Evolutionary conservation across 2,329 filamentous ascomycete genomes (phyloP).

Genomic region (Sporothrix humicola): DNA sequence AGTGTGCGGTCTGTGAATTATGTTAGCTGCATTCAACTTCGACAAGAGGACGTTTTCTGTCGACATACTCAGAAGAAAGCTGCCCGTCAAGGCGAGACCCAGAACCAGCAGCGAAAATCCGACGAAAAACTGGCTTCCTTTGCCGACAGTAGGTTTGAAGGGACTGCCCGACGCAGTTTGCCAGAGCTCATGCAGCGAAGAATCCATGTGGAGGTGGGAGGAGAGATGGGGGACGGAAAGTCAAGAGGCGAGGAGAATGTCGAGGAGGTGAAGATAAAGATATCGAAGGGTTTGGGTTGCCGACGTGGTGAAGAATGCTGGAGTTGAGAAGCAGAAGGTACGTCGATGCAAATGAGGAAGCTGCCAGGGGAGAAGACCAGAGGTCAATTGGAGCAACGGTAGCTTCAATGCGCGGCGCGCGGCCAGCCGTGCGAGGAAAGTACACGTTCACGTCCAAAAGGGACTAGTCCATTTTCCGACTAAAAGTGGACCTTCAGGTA

Average conservation of each 20-base stretch:
- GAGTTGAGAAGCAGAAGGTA: neutral
- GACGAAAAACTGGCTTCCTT: conserved; percentile 82
- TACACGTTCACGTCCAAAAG: conserved; percentile 24
- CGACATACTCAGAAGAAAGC: conserved; percentile 81
- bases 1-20: conserved; percentile 74
- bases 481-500: neutral
- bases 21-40: conserved; percentile 36
- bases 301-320: neutral
- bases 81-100: conserved; percentile 73
- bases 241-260: neutral
- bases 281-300: neutral
- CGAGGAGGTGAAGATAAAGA: neutral
- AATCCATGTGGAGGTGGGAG: conserved; percentile 65
- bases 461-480: neutral
- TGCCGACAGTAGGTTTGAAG: conserved; percentile 79
- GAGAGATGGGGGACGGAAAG: neutral
- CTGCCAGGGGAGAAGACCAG: conserved; percentile 25
- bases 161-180: conserved; percentile 87
- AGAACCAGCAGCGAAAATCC: conserved; percentile 76
- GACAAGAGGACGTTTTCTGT: neutral
- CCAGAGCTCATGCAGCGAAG: conserved; percentile 88
- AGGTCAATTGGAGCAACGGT: conserved; percentile 30
- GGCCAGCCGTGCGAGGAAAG: conserved; percentile 19
- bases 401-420: conserved; percentile 32
- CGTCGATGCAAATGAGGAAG: conserved; percentile 8